Percentiles rank a stretch among this genome's conserved stretches.
phyloP scores from a whole-genome alignment of 2,329 filamentous ascomycete genomes.

The Sporothrix protearum region DNA sequence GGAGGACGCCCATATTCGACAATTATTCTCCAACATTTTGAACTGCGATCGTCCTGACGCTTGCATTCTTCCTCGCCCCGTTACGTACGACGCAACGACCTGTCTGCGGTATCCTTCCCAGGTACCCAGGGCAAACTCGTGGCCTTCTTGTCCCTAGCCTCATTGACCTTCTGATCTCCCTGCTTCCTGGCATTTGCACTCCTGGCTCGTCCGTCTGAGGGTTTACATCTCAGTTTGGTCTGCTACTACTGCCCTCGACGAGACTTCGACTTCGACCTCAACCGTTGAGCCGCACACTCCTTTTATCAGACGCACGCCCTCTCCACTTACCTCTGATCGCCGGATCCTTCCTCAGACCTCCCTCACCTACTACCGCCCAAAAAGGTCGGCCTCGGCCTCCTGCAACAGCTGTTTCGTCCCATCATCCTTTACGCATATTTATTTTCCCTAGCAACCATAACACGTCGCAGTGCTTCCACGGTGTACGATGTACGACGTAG shows the following conservation, averaged over 20 bases:
- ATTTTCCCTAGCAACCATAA: background rate
- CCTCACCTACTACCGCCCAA: background rate
- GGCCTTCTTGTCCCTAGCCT: background rate
- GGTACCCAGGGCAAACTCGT: background rate
- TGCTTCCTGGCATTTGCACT: background rate
- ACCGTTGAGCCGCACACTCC: background rate
- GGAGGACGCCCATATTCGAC: background rate
- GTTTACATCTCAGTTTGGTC: background rate
- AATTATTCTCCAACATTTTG: background rate
- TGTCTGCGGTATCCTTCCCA: background rate
- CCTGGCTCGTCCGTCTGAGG: background rate
- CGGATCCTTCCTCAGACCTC: background rate
- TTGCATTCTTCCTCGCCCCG: constrained; percentile 13
- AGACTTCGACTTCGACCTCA: background rate
- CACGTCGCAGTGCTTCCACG: background rate
- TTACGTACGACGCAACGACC: background rate
- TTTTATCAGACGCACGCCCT: background rate
- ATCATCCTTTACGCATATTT: background rate
- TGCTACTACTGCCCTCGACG: background rate
- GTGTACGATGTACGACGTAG: background rate
- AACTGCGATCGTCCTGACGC: background rate
- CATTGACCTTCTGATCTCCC: background rate
- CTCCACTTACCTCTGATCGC: constrained; percentile 9
- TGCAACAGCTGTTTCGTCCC: background rate
- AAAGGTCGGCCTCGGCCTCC: background rate